Base-by-base conservation (phyloP, 345 rosid species). In the Sapria himalayana region DNA sequence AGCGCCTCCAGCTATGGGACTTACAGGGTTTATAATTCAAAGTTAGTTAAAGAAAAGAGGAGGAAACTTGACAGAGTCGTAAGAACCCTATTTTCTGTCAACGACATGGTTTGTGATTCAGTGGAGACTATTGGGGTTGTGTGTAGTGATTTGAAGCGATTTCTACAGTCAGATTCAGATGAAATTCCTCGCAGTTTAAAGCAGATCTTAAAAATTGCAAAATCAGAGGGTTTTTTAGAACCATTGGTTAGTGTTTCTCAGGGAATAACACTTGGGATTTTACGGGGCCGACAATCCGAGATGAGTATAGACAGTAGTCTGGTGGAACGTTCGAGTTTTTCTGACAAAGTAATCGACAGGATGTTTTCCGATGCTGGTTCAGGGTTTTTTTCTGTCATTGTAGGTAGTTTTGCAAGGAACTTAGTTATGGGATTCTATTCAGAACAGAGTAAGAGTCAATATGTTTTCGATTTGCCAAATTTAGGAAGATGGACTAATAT, bases 341-440 rank as follows among this genome's bases (percentile, higher is more conserved):
- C 66, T 33, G 73, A 73, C 60, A 73, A 45, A 62, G 68, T 77
- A n/a, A 60, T 73, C 62, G 92, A 84, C 29, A 73, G 58, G 70
- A 41, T 78, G 47, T 67, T 80, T 41, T 77, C 99, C 0, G 37
- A 62, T 4, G 55, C 76, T 11, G 99, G 92, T 19, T 43, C 76
- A 39, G 99, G 96, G 2, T 84, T 91, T 61, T 67, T 73, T 32
- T 91, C 99, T 0, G 76, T 66, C 18, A 67, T 91, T 16, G 74
- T 73, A 15, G 94, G 94, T 60, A 91, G 94, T 57, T 80, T 91
- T 58, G 93, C 99, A 2, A 71, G 63, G 70, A 91, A 80, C 70
- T 62, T 91, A 52, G 89, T 80, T 31, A 50, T 80, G 65, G 99
- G 92, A 1, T 78, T 74, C 52, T 70, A 69, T 66, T 55, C 85